Evolutionary conservation across 345 rosid species (phyloP).

Genomic region (Eucalyptus rudis): DNA sequence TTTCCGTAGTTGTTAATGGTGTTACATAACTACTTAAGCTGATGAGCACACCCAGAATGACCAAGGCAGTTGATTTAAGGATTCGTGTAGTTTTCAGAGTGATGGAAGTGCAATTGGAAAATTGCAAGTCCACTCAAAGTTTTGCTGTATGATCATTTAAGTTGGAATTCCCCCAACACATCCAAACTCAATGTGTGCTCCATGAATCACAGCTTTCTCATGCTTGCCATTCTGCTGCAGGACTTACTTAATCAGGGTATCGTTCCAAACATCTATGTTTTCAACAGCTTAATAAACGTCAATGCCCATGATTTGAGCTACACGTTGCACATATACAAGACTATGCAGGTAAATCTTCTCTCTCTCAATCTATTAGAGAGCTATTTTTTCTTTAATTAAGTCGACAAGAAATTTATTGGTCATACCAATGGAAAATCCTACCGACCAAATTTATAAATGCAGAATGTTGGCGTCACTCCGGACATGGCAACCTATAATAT

Average conservation of each 20-base stretch:
- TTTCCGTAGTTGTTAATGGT: not conserved
- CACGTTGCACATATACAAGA: slow-evolving; percentile 48
- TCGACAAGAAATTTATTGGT: not conserved
- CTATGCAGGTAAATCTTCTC: slow-evolving; percentile 48
- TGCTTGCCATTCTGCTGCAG: slow-evolving; percentile 27
- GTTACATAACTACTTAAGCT: not conserved
- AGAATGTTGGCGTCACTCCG: slow-evolving; percentile 54
- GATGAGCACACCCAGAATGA: not conserved
- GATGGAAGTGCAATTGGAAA: not conserved
- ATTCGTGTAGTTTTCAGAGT: not conserved
- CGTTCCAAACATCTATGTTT: slow-evolving; percentile 57
- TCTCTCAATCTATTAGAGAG: not conserved
- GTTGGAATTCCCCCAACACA: not conserved
- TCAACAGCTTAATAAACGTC: slow-evolving; percentile 91
- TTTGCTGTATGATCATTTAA: not conserved
- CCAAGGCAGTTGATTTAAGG: not conserved
- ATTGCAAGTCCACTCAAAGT: not conserved
- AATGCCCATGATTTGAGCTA: slow-evolving; percentile 77
- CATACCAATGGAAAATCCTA: not conserved
- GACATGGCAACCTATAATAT: slow-evolving; percentile 83
- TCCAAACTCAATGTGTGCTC: not conserved
- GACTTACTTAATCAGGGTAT: slow-evolving; percentile 50
- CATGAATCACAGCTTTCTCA: not conserved
- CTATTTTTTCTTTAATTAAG: not conserved
- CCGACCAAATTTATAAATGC: slow-evolving; percentile 1